phyloP scores from a whole-genome alignment of 345 rosid species.

The Arabidopsis suecica region DNA sequence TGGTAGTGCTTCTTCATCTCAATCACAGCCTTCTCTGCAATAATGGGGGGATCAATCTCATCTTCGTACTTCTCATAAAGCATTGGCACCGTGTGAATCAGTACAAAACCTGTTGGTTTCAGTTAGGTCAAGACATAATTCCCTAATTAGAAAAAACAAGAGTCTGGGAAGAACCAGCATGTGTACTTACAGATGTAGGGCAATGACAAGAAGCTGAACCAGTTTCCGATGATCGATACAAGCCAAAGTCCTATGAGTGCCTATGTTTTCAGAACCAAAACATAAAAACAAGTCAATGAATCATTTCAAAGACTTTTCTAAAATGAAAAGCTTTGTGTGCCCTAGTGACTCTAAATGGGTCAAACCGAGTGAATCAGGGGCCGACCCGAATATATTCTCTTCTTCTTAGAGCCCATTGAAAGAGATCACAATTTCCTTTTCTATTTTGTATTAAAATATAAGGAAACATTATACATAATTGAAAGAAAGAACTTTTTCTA shows the following conservation, averaged over 20 bases:
- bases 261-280: conserved; percentile 46
- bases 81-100: conserved; percentile 72
- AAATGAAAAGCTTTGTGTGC: too few relatives aligned
- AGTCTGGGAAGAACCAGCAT: conserved; percentile 10
- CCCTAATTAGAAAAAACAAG: background rate
- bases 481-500: too few relatives aligned
- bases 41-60: conserved; percentile 64
- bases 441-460: too few relatives aligned
- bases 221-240: conserved; percentile 71
- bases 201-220: conserved; percentile 83
- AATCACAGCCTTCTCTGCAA: conserved; percentile 69
- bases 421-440: too few relatives aligned
- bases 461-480: too few relatives aligned
- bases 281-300: background rate
- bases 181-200: conserved; percentile 74
- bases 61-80: conserved; percentile 77
- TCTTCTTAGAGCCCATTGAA: background rate
- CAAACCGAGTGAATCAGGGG: background rate
- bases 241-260: conserved; percentile 79
- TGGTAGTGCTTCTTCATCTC: conserved; percentile 70
- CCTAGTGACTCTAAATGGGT: conserved; percentile 13
- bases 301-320: conserved; percentile 9
- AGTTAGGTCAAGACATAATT: background rate
- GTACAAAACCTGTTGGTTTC: conserved; percentile 56
- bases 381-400: conserved; percentile 27